Base-by-base conservation (phyloP, 2,329 filamentous ascomycete species). In the Apiospora kogelbergensis region DNA sequence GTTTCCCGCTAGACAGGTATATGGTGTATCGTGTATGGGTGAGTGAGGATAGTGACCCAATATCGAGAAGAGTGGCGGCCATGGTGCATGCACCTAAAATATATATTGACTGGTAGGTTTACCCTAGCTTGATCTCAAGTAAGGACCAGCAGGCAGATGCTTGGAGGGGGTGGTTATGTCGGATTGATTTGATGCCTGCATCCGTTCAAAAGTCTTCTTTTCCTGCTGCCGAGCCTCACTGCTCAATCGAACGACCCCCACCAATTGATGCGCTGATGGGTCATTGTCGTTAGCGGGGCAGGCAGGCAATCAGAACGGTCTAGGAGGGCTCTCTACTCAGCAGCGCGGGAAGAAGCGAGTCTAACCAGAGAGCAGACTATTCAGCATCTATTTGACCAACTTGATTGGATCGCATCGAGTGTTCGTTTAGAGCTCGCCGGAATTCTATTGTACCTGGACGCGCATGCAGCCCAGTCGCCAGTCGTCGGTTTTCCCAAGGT, bases 1-100 rank as follows among this genome's bases (percentile, higher is more conserved):
- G 81, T 74, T 83, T 84, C 66, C 79, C 80, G 70, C 79, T 79
- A 0, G 81, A 83, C 6, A 84, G 75, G 48, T 78, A 78, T 60
- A 84, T 74, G 65, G 83, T 78, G 74, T 84, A 82, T 48, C 82
- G 79, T 9, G 82, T 74, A 57, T 82, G 77, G 7, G 74, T 77
- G 37, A 84, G 78, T 33, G 76, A 75, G 5, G 77, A 72, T 7
- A 82, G 72, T 15, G 46, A 45, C 6, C 78, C 78, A 10, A 79
- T 67, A 15, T 76, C 73, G 30, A 80, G 70, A 6, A 70, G 71
- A 22, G 76, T 76, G 76, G 76, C 75, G 75, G 77, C 76, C 2
- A 69, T 73, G 37, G n/a, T 63, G 33, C 30, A 22, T 13, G 26
- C 53, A 37, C 53, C 53, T 37, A 11, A 9, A 26, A 60, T 37